Base-by-base conservation (phyloP, 768 basidiomycete genomes). In the Gloeopeniophorella convolvens region DNA sequence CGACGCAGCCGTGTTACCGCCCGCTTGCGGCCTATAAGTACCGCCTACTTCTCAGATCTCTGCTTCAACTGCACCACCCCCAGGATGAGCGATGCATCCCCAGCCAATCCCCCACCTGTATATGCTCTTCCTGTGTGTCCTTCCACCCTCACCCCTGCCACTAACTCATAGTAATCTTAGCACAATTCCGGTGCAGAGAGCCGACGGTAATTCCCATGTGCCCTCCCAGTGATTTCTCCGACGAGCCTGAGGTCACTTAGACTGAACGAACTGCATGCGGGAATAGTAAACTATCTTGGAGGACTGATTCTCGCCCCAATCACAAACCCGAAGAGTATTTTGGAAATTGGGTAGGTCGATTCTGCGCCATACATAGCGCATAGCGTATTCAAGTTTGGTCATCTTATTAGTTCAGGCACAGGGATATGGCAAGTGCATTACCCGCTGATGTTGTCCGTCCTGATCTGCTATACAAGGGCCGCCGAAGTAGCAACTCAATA, bases 291-390 rank as follows among this genome's bases (percentile, higher is more conserved):
- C 11, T 43, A 43, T 21, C 27, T 27, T 6, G 26, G 26, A 11
- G 42, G 26, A 10, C 13, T 43, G 42, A 28, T 16, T 6, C 18
- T 43, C 13, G 42, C 42, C 8, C 42, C 42, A 7, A 4, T 43
- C 5, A 28, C 27, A n/a, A 31, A 43, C 30, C 42, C 42, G 13
- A n/a, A 28, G 26, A 43, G 26, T 16, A 43, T 43, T 15, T 28
- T 43, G 24, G 42, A 43, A 43, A 7, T 43, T 15, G 42, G 42
- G 42, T 43, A n/a, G 15, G 23, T n/a, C n/a, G n/a, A n/a, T n/a
- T n/a, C n/a, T n/a, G n/a, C n/a, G n/a, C 23, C 24, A 1, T 9
- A 33, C 10, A 41, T 18, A 13, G 13, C 13, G 4, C 15, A 15
- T 18, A 28, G 15, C 6, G 15, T 4, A 16, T 15, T 30, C 4